Evolutionary conservation across 2,329 filamentous ascomycete genomes (phyloP).

Genomic region (Cercospora nicotianae): DNA sequence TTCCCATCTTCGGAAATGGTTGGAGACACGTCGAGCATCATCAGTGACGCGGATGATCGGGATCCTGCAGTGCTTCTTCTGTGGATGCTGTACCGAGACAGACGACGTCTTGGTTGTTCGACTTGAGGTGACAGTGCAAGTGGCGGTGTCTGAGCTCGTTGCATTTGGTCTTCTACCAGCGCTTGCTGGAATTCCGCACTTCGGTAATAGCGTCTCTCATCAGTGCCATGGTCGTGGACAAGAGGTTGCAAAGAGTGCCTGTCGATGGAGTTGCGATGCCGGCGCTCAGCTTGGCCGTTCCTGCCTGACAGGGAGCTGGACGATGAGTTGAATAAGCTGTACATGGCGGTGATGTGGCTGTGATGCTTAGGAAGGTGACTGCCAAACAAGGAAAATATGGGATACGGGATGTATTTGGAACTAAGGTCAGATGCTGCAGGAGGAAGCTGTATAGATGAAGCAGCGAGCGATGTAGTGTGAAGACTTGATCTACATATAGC

Average conservation of each 20-base stretch:
- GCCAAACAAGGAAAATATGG: not conserved
- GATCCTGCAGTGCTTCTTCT: constrained; percentile 15
- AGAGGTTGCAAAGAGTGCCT: constrained; percentile 15
- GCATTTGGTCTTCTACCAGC: constrained; percentile 21
- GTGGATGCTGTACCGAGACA: constrained; percentile 11
- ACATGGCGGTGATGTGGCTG: constrained; percentile 2
- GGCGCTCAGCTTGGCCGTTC: not conserved
- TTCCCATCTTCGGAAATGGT: constrained; percentile 1
- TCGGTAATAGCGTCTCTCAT: constrained; percentile 25
- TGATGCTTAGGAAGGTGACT: not conserved
- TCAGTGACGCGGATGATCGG: constrained; percentile 14
- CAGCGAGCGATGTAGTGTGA: not conserved
- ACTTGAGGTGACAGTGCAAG: not conserved
- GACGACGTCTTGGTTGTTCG: constrained; percentile 8
- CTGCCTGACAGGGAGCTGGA: not conserved
- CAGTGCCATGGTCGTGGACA: constrained; percentile 14
- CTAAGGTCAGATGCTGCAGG: not conserved
- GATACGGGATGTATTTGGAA: not conserved
- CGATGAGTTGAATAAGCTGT: constrained; percentile 7
- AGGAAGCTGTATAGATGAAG: not conserved
- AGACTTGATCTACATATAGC: not conserved
- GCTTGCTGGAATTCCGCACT: constrained; percentile 27
- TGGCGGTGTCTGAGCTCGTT: constrained; percentile 9
- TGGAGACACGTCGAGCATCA: constrained; percentile 13
- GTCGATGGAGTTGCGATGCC: constrained; percentile 19